These are phyloP conservation scores for Coniferiporia sulphurascens DNA, from an alignment of 1,284 basidiomycete genomes.

Conservation along the genomic window DNA sequence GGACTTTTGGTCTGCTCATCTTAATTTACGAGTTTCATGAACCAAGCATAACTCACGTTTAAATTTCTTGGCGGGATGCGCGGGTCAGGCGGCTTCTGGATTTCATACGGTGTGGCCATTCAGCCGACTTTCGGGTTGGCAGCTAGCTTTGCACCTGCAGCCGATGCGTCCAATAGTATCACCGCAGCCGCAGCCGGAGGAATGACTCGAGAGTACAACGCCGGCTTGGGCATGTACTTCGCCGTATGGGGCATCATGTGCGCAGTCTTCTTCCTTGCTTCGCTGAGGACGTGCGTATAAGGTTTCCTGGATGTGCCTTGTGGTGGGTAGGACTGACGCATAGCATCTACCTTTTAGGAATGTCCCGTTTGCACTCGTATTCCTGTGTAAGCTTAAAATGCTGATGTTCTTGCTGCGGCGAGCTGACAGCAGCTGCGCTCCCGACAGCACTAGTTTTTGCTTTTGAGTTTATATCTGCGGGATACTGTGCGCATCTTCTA, in stretches of 20 bases:
- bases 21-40: background rate
- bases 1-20: conserved; percentile 20
- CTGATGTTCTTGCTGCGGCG: background rate
- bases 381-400: conserved; percentile 16
- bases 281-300: conserved; percentile 20
- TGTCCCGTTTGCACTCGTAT: conserved; percentile 20
- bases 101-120: conserved; percentile 19
- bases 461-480: conserved; percentile 21
- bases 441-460: conserved; percentile 18
- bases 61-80: no score
- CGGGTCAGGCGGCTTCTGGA: conserved; percentile 22
- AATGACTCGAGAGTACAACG: conserved; percentile 20
- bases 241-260: conserved; percentile 21
- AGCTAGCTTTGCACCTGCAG: conserved; percentile 21
- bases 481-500: conserved; percentile 20
- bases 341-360: conserved; percentile 14
- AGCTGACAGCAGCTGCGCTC: background rate
- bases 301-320: background rate
- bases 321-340: background rate
- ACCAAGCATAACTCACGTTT: no score
- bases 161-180: conserved; percentile 18
- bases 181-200: conserved; percentile 19
- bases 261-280: conserved; percentile 19
- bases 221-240: conserved; percentile 22
- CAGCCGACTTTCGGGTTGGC: conserved; percentile 21